phyloP scores from a whole-genome alignment of 2,329 filamentous ascomycete species.

The Berkeleyomyces rouxiae region DNA sequence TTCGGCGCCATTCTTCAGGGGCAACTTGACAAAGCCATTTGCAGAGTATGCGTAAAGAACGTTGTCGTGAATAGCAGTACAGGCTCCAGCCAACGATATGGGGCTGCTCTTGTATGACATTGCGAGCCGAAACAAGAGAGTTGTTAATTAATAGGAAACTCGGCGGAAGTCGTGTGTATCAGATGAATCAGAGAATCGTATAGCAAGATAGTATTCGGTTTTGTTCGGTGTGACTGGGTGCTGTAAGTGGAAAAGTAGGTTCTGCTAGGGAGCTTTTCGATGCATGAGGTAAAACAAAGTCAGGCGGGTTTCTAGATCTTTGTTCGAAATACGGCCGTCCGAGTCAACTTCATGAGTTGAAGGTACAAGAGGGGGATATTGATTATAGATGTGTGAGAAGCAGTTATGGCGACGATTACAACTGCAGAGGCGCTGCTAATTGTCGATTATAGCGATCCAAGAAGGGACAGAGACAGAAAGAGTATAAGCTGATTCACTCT shows the following conservation, averaged over 20 bases:
- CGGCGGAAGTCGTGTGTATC: not conserved
- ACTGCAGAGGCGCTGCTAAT: not conserved
- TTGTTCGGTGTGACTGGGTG: not conserved
- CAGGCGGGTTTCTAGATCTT: not conserved
- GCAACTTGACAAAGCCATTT: slow-evolving; percentile 57
- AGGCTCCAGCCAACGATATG: slow-evolving; percentile 56
- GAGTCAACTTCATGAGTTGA: not conserved
- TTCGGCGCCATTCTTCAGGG: slow-evolving; percentile 48
- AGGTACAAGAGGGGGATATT: not conserved
- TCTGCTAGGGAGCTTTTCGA: slow-evolving; percentile 5
- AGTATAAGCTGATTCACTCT: not conserved
- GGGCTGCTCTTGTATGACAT: slow-evolving; percentile 19
- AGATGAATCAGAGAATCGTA: not conserved
- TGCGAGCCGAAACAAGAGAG: slow-evolving; percentile 12
- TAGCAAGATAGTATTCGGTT: not conserved
- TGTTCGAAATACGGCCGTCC: not conserved
- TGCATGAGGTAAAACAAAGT: not conserved
- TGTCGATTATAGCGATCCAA: not conserved
- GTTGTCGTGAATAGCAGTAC: slow-evolving; percentile 64
- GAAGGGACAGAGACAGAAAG: not conserved
- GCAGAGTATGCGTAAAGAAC: slow-evolving; percentile 72
- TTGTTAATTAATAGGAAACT: slow-evolving; percentile 3
- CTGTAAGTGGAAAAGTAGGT: not conserved
- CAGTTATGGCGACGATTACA: not conserved
- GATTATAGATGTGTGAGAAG: not conserved